phyloP scores from a whole-genome alignment of 768 basidiomycete species.

The Mycena galericulata region DNA sequence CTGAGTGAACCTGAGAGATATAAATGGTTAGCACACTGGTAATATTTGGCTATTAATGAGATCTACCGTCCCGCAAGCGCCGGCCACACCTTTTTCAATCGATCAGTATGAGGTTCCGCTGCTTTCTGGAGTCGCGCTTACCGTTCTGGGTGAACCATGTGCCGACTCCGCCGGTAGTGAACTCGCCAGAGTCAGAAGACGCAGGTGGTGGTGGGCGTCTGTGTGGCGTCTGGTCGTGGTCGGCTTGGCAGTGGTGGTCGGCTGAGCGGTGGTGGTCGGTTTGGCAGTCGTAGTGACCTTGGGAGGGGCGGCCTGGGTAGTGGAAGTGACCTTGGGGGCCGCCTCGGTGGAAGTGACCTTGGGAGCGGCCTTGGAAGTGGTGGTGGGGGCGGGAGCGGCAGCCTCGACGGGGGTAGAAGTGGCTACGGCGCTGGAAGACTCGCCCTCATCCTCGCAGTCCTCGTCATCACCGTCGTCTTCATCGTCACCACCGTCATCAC shows the following conservation, averaged over 20 bases:
- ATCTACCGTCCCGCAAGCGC: too few species aligned
- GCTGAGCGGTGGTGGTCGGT: conserved; percentile 29
- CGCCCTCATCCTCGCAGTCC: conserved; percentile 47
- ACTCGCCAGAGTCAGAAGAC: conserved; percentile 24
- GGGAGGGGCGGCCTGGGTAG: conserved; percentile 16
- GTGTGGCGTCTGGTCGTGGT: conserved; percentile 31
- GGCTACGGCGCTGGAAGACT: conserved; percentile 3
- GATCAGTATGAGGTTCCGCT: too few species aligned
- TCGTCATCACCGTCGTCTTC: conserved; percentile 44
- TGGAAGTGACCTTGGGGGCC: conserved; percentile 30
- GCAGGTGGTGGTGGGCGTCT: conserved; percentile 21
- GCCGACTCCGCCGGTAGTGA: conserved; percentile 60
- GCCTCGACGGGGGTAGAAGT: conserved; percentile 17
- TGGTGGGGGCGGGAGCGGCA: conserved; percentile 7
- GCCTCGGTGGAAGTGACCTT: conserved; percentile 24
- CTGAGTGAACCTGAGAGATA: too few species aligned
- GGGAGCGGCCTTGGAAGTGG: conserved; percentile 33
- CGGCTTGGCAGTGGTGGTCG: conserved; percentile 25
- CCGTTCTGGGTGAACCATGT: conserved; percentile 80
- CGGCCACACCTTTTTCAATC: too few species aligned
- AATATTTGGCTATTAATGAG: too few species aligned
- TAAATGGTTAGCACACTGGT: too few species aligned
- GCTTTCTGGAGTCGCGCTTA: too few species aligned
- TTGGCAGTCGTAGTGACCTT: conserved; percentile 13
- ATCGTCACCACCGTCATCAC: conserved; percentile 50